Percentiles rank a stretch among this genome's conserved stretches.
Evolutionary conservation across 2,329 filamentous ascomycete genomes (phyloP).

Genomic region (Colletotrichum ledebouriae): DNA sequence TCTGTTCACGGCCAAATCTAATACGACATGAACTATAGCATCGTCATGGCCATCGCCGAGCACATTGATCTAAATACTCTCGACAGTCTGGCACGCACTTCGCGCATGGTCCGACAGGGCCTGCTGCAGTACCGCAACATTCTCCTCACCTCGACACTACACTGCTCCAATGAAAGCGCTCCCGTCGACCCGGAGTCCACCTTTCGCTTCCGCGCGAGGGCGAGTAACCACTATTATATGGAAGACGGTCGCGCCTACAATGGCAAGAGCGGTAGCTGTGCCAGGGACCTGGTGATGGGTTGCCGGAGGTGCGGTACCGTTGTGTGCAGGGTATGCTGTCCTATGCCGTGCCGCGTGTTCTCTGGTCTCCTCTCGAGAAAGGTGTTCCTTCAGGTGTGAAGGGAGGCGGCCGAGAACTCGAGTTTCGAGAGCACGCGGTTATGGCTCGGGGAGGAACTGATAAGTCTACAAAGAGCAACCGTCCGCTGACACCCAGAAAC

Average conservation of each 20-base stretch:
- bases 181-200: conserved; percentile 68
- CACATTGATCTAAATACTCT: conserved; percentile 89
- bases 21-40: conserved; percentile 62
- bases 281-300: conserved; percentile 86
- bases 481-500: conserved; percentile 41
- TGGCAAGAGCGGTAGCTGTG: conserved; percentile 83
- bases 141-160: conserved; percentile 81
- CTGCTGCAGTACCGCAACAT: conserved; percentile 83
- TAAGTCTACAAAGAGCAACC: conserved; percentile 14
- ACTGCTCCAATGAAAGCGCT: conserved; percentile 79
- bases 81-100: conserved; percentile 85
- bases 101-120: conserved; percentile 81
- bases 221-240: conserved; percentile 72
- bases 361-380: conserved; percentile 7
- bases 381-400: conserved; percentile 9
- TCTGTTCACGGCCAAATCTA: not conserved
- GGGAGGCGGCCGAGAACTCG: conserved; percentile 5
- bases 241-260: conserved; percentile 66
- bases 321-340: conserved; percentile 79
- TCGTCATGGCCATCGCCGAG: conserved; percentile 80
- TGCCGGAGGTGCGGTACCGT: conserved; percentile 83
- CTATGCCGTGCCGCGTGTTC: conserved; percentile 33
- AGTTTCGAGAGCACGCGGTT: conserved; percentile 16
- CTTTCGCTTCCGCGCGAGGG: conserved; percentile 69
- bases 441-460: conserved; percentile 26